A percentile compares a stretch with the other conserved stretches of the same genome.
These are phyloP conservation scores for Clathrospora elynae DNA, from an alignment of 2,329 filamentous ascomycete species.

Conservation along the genomic window DNA sequence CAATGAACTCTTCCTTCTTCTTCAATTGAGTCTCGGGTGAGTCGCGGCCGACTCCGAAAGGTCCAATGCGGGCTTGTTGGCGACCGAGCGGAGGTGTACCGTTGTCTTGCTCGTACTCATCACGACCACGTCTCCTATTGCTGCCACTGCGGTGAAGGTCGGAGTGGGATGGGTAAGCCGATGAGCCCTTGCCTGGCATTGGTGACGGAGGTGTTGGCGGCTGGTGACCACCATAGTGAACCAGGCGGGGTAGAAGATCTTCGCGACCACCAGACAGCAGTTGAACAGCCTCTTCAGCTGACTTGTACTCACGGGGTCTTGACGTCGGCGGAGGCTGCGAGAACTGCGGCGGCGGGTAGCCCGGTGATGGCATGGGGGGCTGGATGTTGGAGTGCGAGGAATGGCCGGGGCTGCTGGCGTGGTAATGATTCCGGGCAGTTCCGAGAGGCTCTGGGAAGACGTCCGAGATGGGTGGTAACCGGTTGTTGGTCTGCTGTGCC, in stretches of 20 bases:
- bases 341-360: constrained; percentile 64
- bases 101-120: constrained; percentile 89
- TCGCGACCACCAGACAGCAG: constrained; percentile 89
- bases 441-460: constrained; percentile 84
- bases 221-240: constrained; percentile 94
- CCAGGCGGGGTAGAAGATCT: constrained; percentile 87
- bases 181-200: constrained; percentile 56
- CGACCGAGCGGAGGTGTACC: constrained; percentile 82
- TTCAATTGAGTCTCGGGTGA: constrained; percentile 79
- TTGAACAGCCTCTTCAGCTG: constrained; percentile 92
- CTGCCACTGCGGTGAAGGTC: constrained; percentile 59
- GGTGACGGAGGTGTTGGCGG: constrained; percentile 90
- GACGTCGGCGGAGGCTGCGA: constrained; percentile 57
- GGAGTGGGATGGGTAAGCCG: constrained; percentile 35
- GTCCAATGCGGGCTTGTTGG: constrained; percentile 57
- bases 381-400: constrained; percentile 67
- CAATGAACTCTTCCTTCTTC: constrained; percentile 93
- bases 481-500: constrained; percentile 86
- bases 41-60: constrained; percentile 80
- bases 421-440: constrained; percentile 55
- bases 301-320: constrained; percentile 85
- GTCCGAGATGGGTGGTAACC: constrained; percentile 89
- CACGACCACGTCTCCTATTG: constrained; percentile 75
- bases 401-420: constrained; percentile 67
- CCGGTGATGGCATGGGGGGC: constrained; percentile 76